Conservation (phyloP, 495 filamentous ascomycete species). For the Aspergillus leporis region DNA sequence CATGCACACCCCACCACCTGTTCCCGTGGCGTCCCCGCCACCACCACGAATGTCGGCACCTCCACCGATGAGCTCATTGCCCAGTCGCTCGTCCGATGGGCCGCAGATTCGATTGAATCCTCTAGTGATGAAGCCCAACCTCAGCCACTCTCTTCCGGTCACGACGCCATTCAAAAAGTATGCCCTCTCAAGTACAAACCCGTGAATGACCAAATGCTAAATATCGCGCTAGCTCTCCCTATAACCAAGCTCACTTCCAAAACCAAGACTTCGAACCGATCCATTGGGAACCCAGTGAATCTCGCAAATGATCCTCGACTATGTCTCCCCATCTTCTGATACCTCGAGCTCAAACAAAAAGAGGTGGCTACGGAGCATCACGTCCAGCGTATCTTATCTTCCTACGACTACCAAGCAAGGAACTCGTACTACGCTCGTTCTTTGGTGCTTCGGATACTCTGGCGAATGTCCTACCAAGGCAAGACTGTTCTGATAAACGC, state of each 20-base stretch:
- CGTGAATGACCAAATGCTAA: constrained; percentile 38
- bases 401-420: constrained; percentile 10
- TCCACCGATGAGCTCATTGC: constrained; percentile 39
- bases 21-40: constrained; percentile 36
- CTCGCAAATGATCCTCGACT: constrained; percentile 25
- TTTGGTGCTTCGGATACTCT: neutral
- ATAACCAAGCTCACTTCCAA: constrained; percentile 81
- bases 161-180: constrained; percentile 50
- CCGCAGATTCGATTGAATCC: constrained; percentile 51
- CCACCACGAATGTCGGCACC: constrained; percentile 33
- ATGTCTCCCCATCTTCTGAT: neutral
- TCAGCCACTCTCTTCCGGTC: constrained; percentile 45
- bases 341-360: neutral
- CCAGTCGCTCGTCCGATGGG: constrained; percentile 40
- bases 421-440: constrained; percentile 5
- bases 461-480: neutral
- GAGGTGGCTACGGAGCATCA: neutral
- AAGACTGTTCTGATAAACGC: constrained; percentile 6
- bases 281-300: constrained; percentile 45
- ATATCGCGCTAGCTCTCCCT: constrained; percentile 60
- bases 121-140: constrained; percentile 47
- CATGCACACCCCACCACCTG: constrained; percentile 35
- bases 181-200: constrained; percentile 3
- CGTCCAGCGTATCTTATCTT: neutral
- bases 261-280: constrained; percentile 82